Conservation (phyloP, 75 land plant genomes). For the Sequoiadendron giganteum region DNA sequence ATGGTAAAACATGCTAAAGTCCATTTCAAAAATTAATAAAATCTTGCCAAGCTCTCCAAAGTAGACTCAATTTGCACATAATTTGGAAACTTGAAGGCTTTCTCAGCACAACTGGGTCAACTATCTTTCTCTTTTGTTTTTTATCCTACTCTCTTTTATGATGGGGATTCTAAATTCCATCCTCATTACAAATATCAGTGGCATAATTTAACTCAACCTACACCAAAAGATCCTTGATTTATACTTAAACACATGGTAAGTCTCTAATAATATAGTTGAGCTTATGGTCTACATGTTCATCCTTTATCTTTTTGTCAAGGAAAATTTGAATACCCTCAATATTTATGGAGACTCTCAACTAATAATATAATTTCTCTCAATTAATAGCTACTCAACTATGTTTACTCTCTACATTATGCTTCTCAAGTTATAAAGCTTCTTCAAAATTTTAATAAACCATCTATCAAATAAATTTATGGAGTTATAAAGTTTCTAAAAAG, state of each 20-base stretch:
- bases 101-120: background rate
- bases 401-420: background rate
- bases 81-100: background rate
- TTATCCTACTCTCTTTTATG: background rate
- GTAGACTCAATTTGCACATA: background rate
- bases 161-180: background rate
- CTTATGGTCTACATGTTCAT: background rate
- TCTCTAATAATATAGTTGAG: background rate
- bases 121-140: background rate
- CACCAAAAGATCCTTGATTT: background rate
- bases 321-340: background rate
- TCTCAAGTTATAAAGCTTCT: background rate
- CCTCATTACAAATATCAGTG: background rate
- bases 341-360: background rate
- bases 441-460: background rate
- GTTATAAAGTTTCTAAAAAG: too few relatives aligned
- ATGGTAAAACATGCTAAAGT: background rate
- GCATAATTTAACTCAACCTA: background rate
- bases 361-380: background rate
- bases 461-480: too few relatives aligned
- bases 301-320: background rate
- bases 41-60: background rate
- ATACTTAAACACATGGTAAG: background rate
- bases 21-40: background rate
- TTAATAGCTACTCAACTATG: background rate